Evolutionary conservation across 495 filamentous ascomycete species (phyloP).

Genomic region (Cairneyella variabilis): DNA sequence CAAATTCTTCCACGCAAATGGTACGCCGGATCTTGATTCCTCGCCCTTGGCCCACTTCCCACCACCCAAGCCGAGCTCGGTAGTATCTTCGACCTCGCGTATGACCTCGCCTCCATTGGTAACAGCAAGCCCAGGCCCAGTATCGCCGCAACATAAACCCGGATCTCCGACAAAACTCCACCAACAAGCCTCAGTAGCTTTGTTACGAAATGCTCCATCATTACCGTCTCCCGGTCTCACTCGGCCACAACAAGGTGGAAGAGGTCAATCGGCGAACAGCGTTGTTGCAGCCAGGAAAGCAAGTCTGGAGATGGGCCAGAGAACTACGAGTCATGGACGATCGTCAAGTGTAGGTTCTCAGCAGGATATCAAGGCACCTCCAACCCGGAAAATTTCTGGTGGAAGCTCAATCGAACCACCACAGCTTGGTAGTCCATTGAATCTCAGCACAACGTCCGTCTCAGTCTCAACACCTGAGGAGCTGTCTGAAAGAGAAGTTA

Average conservation of each 20-base stretch:
- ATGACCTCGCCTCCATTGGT: slow-evolving; percentile 30
- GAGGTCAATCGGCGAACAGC: slow-evolving; percentile 24
- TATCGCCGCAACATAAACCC: slow-evolving; percentile 33
- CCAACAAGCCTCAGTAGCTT: slow-evolving; percentile 26
- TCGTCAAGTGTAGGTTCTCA: slow-evolving; percentile 20
- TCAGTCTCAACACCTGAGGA: slow-evolving; percentile 39
- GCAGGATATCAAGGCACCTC: slow-evolving; percentile 6
- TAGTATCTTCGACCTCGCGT: slow-evolving; percentile 35
- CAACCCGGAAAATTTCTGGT: slow-evolving; percentile 13
- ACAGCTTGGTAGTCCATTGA: slow-evolving; percentile 23
- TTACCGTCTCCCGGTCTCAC: slow-evolving; percentile 21
- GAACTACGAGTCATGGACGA: slow-evolving; percentile 20
- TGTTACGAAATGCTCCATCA: slow-evolving; percentile 18
- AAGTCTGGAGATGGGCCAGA: slow-evolving; percentile 21
- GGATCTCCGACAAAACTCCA: slow-evolving; percentile 39
- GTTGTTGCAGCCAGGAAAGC: slow-evolving; percentile 25
- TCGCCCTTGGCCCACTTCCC: slow-evolving; percentile 27
- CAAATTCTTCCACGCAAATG: slow-evolving; percentile 80
- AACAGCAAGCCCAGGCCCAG: slow-evolving; percentile 22
- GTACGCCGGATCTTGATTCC: slow-evolving; percentile 37
- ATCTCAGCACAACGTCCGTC: slow-evolving; percentile 23
- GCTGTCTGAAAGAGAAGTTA: slow-evolving; percentile 29
- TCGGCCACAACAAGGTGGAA: slow-evolving; percentile 17
- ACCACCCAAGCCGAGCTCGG: slow-evolving; percentile 39
- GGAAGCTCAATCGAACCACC: slow-evolving; percentile 13